Base-by-base conservation (phyloP, 192 early-diverging fungal genomes). In the Paraglomus occultum region DNA sequence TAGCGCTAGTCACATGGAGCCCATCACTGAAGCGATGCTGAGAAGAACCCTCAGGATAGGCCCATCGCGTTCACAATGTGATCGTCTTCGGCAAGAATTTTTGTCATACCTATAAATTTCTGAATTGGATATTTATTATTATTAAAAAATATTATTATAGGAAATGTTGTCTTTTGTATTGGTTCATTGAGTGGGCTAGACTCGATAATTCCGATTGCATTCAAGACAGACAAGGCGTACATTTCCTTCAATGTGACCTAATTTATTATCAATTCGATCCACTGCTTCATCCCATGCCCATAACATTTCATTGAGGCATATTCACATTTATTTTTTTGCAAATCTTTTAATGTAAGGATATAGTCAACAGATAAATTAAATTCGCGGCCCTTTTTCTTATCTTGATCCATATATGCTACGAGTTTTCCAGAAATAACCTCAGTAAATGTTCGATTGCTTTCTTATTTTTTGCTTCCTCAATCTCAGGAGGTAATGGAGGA, bases 361-460 rank as follows among this genome's bases (percentile, higher is more conserved):
- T 47, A 64, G 22, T 64, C 22, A 64, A 50, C 44, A 14, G 22
- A 38, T 64, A 64, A 5, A 40, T 50, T 14, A 39, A 48, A 48
- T 64, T 51, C 18, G 48, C 17, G 62, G 6, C 8, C 62, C 1
- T 51, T 64, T 23, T 51, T 31, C 23, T 47, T 50, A 48, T 64
- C 51, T 39, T 52, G 39, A 15, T 38, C 2, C 49, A 53, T 53
- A 67, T 67, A 67, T 45, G 50, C n/a, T 5, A 67, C 38, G 45
- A 67, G 65, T 67, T 67, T 67, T 67, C 17, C 46, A n/a, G 18
- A n/a, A 67, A 67, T 67, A 43, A 38, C 18, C 42, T 67, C 8
- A 67, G 52, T 15, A 6, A 9, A 3, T n/a, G 17, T 0, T 65
- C 22, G 7, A 52, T 50, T 17, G 14, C 49, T 47, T 31, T 65